Evolutionary conservation across 2,329 filamentous ascomycete genomes (phyloP), one percentile per base, ranked within the genome.

Genomic region (Pleurostoma richardsiae): DNA sequence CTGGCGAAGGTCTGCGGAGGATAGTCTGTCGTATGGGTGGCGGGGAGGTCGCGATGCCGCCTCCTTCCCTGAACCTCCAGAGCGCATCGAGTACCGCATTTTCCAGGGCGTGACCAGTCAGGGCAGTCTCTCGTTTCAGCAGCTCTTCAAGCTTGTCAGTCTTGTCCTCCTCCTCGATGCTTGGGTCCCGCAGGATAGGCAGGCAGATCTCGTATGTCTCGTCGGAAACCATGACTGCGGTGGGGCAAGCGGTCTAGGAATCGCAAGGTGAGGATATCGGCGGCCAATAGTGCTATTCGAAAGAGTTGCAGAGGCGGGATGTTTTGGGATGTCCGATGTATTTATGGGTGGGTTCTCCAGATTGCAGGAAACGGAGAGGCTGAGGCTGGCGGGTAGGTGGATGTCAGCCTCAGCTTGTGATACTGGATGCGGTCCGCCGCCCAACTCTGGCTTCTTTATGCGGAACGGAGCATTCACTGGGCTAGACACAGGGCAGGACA

Each of bases 81-180:
- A 97, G 76, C 41, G 90, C 87, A 64, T 96, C 90, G 50, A 99
- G 76, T 47, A 96, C 85, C 38, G 87, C 86, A 72, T 96, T 94
- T 62, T 97, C 94, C 46, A 97, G 79, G 27, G 85, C 79, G 54
- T 83, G 73, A 49, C 90, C 92, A 19, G 79, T 80, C 55, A 97
- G 73, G 30, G 75, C 79, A 6, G 90, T 90, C 69, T 91, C 83
- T 56, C 83, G 85, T 67, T 83, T 85, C 59, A 97, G 76, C 45
- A 96, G 76, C 55, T 90, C 87, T 70, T 96, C 91, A 45, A 96
- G 76, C 69, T 82, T 88, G 68, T 97, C 92, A 42, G 88, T 92
- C 75, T 94, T 95, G 62, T 96, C 92, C 69, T 99, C 94, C 53
- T 97, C 94, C 59, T 95, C 89, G 51, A 96, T 76, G 46, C 78